Percentiles rank a stretch among this genome's conserved stretches.
Evolutionary conservation across 2,329 filamentous ascomycete species (phyloP).

Genomic region (Neonectria ditissima): DNA sequence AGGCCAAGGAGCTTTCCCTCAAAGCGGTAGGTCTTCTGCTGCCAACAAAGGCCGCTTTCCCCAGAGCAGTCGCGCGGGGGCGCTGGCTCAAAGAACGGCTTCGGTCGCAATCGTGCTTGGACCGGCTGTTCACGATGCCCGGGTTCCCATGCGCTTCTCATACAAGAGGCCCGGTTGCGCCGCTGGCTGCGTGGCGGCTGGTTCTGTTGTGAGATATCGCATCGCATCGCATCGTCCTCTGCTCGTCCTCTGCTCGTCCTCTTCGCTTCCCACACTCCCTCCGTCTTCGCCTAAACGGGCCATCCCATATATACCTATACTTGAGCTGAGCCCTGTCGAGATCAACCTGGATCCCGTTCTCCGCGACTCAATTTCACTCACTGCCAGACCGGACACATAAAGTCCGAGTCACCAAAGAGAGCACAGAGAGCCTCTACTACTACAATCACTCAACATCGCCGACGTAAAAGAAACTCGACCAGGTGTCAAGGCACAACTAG

Average conservation of each 20-base stretch:
- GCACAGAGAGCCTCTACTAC: not conserved
- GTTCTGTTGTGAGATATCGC: slow-evolving; percentile 29
- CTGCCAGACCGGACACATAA: not conserved
- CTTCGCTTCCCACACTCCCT: slow-evolving; percentile 10
- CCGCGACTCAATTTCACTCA: not conserved
- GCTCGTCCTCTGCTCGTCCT: not conserved
- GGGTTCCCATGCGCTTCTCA: slow-evolving; percentile 19
- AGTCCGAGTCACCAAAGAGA: not conserved
- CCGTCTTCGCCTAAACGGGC: slow-evolving; percentile 1
- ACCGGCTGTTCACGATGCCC: slow-evolving; percentile 42
- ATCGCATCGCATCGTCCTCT: not conserved
- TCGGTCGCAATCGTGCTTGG: slow-evolving; percentile 39
- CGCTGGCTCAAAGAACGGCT: slow-evolving; percentile 40
- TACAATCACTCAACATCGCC: not conserved
- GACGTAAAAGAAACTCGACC: not conserved
- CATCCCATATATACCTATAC: slow-evolving; percentile 1
- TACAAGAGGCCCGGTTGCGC: slow-evolving; percentile 38
- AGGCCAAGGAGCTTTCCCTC: slow-evolving; percentile 20
- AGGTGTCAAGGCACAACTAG: not conserved
- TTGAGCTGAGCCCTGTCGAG: not conserved
- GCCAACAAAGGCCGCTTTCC: slow-evolving; percentile 39
- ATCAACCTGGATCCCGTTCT: not conserved
- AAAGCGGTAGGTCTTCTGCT: slow-evolving; percentile 28
- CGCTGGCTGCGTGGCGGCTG: slow-evolving; percentile 19
- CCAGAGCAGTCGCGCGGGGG: slow-evolving; percentile 40